Conservation (phyloP, 1,139 yeast genomes). For the Kluyveromyces sp. region DNA sequence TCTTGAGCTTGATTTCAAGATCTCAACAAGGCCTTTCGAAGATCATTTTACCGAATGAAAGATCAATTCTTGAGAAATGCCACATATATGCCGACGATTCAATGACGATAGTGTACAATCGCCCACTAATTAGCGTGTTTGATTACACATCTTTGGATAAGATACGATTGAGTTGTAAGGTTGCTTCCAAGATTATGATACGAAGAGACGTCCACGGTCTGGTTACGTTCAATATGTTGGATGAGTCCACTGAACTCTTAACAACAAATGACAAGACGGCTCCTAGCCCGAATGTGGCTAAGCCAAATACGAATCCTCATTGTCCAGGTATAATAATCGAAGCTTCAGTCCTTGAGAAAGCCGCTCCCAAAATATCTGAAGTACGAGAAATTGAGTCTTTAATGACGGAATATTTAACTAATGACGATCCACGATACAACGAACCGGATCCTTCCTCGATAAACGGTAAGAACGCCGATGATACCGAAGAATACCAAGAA, state of each 20-base stretch:
- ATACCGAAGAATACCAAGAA: constrained; percentile 12
- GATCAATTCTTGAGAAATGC: constrained; percentile 51
- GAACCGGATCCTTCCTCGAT: too few species aligned
- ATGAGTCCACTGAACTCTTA: constrained; percentile 29
- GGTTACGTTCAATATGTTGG: constrained; percentile 32
- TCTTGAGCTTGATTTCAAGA: constrained; percentile 48
- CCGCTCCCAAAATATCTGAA: constrained; percentile 21
- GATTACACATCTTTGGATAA: constrained; percentile 49
- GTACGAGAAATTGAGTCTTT: constrained; percentile 20
- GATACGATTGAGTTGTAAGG: constrained; percentile 46
- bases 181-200: constrained; percentile 55
- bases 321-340: constrained; percentile 60
- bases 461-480: too few species aligned
- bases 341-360: constrained; percentile 50
- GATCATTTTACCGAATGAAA: constrained; percentile 58
- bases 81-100: constrained; percentile 27
- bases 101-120: constrained; percentile 26
- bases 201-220: constrained; percentile 52
- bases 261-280: constrained; percentile 15
- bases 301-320: constrained; percentile 30
- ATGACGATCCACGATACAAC: neutral
- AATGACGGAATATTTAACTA: constrained; percentile 15
- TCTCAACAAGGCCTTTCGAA: constrained; percentile 63
- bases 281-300: constrained; percentile 19
- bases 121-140: constrained; percentile 37